Evolutionary conservation across 768 basidiomycete species (phyloP).

Genomic region (Saitozyma sp.): DNA sequence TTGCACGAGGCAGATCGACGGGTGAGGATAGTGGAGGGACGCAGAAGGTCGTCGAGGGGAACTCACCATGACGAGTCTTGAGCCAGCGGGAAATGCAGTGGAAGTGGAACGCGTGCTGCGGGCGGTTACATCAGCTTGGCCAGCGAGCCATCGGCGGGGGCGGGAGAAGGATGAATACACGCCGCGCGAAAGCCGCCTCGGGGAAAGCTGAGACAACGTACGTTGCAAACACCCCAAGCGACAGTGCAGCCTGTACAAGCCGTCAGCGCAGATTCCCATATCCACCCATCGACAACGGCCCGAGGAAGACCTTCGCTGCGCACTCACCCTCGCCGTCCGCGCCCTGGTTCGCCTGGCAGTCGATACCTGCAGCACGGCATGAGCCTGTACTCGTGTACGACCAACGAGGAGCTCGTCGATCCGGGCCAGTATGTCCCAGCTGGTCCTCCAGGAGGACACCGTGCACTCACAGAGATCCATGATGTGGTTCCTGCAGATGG

Average conservation of each 20-base stretch:
- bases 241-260: constrained; percentile 61
- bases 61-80: constrained; percentile 66
- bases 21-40: too few species aligned
- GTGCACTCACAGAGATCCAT: constrained; percentile 91
- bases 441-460: background rate
- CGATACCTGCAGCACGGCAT: constrained; percentile 71
- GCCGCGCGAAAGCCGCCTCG: background rate
- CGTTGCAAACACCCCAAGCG: constrained; percentile 99
- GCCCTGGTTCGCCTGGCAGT: constrained; percentile 98
- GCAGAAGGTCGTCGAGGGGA: background rate
- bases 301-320: background rate
- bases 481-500: constrained; percentile 99
- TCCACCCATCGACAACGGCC: too few species aligned
- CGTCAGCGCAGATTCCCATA: background rate
- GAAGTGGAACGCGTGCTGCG: constrained; percentile 94
- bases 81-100: constrained; percentile 99
- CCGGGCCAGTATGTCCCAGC: too few species aligned
- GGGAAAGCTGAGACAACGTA: constrained; percentile 53
- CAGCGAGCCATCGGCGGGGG: background rate
- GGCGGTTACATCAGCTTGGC: constrained; percentile 3
- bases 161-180: background rate
- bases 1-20: too few species aligned
- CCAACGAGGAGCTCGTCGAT: background rate
- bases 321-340: constrained; percentile 76
- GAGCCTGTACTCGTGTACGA: background rate